These are phyloP conservation scores for Phytopythium delawarense DNA, from an alignment of 352 stramenopile genomes.

Conservation along the genomic window DNA sequence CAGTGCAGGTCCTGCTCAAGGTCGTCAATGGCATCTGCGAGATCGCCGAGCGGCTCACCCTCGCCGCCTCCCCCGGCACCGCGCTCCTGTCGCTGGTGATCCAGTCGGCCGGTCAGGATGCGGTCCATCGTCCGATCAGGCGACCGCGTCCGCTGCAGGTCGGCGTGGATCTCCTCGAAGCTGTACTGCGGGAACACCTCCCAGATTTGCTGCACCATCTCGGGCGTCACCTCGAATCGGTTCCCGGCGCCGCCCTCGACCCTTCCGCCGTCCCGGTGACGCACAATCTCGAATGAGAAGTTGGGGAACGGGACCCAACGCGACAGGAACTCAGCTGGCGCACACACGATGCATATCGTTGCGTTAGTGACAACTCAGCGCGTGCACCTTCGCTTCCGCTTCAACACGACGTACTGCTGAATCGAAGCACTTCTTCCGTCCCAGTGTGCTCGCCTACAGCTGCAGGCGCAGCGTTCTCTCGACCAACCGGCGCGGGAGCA, in stretches of 20 bases:
- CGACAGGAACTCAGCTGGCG: slow-evolving; percentile 59
- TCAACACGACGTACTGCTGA: slow-evolving; percentile 58
- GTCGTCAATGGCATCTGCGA: slow-evolving; percentile 33
- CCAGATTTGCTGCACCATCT: slow-evolving; percentile 72
- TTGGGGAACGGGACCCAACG: slow-evolving; percentile 67
- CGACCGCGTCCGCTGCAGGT: slow-evolving; percentile 52
- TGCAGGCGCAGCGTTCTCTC: not conserved
- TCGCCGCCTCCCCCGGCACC: slow-evolving; percentile 16
- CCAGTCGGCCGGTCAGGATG: slow-evolving; percentile 52
- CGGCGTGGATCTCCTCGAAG: slow-evolving; percentile 43
- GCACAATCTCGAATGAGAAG: slow-evolving; percentile 75
- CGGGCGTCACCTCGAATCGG: slow-evolving; percentile 52
- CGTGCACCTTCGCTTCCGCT: not conserved
- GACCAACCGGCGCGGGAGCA: not conserved
- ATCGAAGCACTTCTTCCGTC: slow-evolving; percentile 59
- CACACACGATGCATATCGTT: slow-evolving; percentile 10
- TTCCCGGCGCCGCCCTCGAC: slow-evolving; percentile 1
- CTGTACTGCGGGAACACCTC: slow-evolving; percentile 76
- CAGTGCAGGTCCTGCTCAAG: slow-evolving; percentile 33
- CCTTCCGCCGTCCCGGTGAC: slow-evolving; percentile 24
- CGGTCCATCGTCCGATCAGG: slow-evolving; percentile 70
- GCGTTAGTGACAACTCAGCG: slow-evolving; percentile 9
- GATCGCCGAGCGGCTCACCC: slow-evolving; percentile 18
- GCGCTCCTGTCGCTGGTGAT: slow-evolving; percentile 25
- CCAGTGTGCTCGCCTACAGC: slow-evolving; percentile 4